Evolutionary conservation across 2,329 filamentous ascomycete genomes (phyloP).

Genomic region (Colletotrichum gloeosporioides): DNA sequence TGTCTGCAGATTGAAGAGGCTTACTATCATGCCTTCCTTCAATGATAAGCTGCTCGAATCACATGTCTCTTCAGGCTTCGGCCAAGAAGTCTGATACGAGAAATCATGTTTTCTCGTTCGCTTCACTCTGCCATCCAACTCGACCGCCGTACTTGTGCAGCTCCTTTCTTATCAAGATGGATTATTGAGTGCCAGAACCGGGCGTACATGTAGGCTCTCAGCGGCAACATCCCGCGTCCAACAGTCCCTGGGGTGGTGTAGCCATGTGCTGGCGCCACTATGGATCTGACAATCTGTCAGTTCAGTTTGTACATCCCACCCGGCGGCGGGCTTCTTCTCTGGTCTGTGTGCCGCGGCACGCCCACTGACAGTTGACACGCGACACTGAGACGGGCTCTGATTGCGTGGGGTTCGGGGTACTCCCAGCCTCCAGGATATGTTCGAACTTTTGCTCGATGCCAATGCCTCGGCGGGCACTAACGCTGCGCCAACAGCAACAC

Average conservation of each 20-base stretch:
- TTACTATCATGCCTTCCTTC: not conserved
- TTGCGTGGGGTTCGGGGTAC: not conserved
- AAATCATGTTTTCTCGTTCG: not conserved
- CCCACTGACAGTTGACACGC: not conserved
- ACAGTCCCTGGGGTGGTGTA: not conserved
- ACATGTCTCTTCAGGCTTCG: not conserved
- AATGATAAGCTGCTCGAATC: not conserved
- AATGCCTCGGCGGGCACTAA: slow-evolving; percentile 8
- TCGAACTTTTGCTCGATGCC: slow-evolving; percentile 1
- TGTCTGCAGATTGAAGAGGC: not conserved
- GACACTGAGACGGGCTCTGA: slow-evolving; percentile 1
- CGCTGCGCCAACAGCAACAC: not conserved
- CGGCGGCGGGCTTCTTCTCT: not conserved
- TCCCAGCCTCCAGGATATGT: not conserved
- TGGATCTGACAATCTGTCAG: not conserved
- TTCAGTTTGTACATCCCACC: not conserved
- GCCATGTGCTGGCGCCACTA: not conserved
- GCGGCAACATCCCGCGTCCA: not conserved
- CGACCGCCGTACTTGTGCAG: not conserved
- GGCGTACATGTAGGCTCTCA: not conserved
- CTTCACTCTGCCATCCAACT: not conserved
- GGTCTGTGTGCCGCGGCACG: not conserved
- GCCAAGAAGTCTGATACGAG: not conserved
- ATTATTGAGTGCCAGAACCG: not conserved
- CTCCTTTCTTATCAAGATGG: not conserved